Base-by-base conservation (phyloP, 2,329 filamentous ascomycete species). In the Fusarium nisikadoi region DNA sequence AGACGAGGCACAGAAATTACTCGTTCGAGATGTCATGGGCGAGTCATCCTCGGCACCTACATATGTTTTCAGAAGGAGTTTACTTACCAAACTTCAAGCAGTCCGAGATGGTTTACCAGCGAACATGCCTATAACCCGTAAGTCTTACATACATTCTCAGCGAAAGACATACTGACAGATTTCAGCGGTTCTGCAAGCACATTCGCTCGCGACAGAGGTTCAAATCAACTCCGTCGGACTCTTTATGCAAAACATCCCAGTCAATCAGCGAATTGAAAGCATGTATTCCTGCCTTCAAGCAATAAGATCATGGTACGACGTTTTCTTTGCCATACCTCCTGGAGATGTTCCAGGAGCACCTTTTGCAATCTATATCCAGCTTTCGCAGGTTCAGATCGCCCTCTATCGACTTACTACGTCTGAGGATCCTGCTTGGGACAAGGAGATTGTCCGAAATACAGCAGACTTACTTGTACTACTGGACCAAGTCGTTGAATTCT, bases 391-490 rank as follows among this genome's bases (percentile, higher is more conserved):
- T 49, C 76, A 84, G 27, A 73, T 83, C 12, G 74, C 79, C 5
- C 73, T 85, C 11, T 84, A 83, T 70, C 77, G 79, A 11, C 80
- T 85, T 27, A 81, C 81, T 5, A 81, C 79, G 2, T 76, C 81
- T 7, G 82, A 84, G 12, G 80, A 82, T 49, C 80, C 81, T 4
- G 80, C 76, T 10, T 85, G 83, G 83, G 83, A 85, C 62, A 81
- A 80, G 58, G 77, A 79, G 8, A 65, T 80, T 3, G 77, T 84
- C 10, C 78, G 78, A 19, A 75, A 75, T 27, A 82, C 80, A 4
- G 81, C 76, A 8, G 80, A 85, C 50, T 72, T 84, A 1, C 73
- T 83, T 5, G 58, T 66, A 11, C 71, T 83, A n/a, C 65, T 84
- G 8, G 80, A 83, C 43, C 77, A 78, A 47, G 75, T 76, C 8